Conservation (phyloP, 129 eudicot genomes). For the Glebionis coronaria region DNA sequence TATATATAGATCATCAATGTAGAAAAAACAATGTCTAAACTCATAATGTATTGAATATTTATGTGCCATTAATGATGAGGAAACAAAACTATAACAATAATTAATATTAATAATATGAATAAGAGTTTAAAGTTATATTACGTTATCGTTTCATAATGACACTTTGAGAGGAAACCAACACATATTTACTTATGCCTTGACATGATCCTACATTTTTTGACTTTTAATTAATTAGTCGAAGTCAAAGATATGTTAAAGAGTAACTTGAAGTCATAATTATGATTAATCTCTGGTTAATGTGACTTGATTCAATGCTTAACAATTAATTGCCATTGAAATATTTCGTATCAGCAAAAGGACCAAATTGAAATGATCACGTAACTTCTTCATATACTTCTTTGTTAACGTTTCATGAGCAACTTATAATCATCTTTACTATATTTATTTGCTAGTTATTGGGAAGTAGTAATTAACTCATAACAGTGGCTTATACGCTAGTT, state of each 20-base stretch:
- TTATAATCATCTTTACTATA: too few species aligned
- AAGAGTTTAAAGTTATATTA: constrained; percentile 31
- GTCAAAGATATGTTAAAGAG: constrained; percentile 35
- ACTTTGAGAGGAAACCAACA: constrained; percentile 34
- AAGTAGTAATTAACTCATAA: too few species aligned
- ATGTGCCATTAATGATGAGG: constrained; percentile 25
- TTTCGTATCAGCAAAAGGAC: not conserved
- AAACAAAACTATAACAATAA: constrained; percentile 36
- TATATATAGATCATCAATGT: constrained; percentile 15
- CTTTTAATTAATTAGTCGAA: constrained; percentile 26
- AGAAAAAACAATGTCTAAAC: constrained; percentile 19
- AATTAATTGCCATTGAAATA: constrained; percentile 8
- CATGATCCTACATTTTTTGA: constrained; percentile 28
- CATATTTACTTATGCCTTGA: constrained; percentile 30
- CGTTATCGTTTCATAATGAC: constrained; percentile 42
- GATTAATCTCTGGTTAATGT: constrained; percentile 26
- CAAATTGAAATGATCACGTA: too few species aligned
- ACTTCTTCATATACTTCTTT: too few species aligned
- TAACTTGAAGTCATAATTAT: constrained; percentile 25
- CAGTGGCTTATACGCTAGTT: too few species aligned
- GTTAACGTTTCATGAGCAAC: too few species aligned
- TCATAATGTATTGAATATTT: constrained; percentile 45
- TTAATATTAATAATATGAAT: constrained; percentile 33
- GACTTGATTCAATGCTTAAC: constrained; percentile 20
- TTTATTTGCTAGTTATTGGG: too few species aligned